phyloP scores from a whole-genome alignment of 352 stramenopile species.

The Phytophthora cajani region DNA sequence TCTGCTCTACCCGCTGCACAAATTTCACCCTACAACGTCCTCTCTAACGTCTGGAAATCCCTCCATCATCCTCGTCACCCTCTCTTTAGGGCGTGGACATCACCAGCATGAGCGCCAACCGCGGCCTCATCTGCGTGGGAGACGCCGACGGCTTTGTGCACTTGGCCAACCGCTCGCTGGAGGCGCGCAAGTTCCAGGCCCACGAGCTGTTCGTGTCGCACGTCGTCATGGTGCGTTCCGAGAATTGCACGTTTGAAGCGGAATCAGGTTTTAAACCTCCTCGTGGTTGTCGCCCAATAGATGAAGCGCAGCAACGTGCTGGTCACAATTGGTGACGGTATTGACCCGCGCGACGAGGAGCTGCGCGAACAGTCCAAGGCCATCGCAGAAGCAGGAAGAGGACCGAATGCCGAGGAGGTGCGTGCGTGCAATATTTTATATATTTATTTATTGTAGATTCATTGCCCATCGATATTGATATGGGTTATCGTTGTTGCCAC shows the following conservation, averaged over 20 bases:
- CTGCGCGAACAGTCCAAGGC: conserved; percentile 81
- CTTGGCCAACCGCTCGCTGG: conserved; percentile 81
- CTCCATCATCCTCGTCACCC: neutral
- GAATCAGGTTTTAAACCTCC: neutral
- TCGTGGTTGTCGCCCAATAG: conserved; percentile 32
- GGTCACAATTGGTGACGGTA: conserved; percentile 86
- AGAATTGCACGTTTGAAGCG: neutral
- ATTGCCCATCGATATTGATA: neutral
- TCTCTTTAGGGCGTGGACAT: conserved; percentile 76
- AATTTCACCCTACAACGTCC: neutral
- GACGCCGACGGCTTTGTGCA: conserved; percentile 87
- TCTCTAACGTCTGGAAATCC: conserved; percentile 16
- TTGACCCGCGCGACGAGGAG: conserved; percentile 82
- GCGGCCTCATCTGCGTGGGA: conserved; percentile 84
- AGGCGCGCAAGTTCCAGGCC: conserved; percentile 84
- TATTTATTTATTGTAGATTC: neutral
- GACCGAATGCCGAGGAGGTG: conserved; percentile 65
- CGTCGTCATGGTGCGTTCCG: conserved; percentile 78
- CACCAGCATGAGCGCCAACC: conserved; percentile 88
- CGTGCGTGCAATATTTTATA: conserved; percentile 31
- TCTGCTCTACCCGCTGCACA: conserved; percentile 1
- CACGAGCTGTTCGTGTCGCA: conserved; percentile 90
- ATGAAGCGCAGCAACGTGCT: conserved; percentile 91
- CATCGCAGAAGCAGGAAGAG: conserved; percentile 74
- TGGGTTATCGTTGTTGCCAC: neutral